A percentile compares a stretch with the other conserved stretches of the same genome.
Evolutionary conservation across 1,139 yeast genomes (phyloP).

Genomic region (Pneumocystis murina): DNA sequence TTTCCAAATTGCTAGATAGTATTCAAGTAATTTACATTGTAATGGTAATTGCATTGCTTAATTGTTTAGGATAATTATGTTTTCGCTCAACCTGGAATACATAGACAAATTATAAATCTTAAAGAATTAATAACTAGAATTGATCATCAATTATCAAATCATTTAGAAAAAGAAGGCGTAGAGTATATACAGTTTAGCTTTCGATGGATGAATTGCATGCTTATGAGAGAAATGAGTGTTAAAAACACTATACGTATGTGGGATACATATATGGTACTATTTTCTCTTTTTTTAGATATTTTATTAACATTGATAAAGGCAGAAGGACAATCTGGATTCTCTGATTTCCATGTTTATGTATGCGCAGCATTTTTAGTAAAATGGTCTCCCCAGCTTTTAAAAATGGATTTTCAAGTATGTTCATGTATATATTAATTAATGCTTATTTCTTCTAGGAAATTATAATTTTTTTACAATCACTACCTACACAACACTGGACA

Average conservation of each 20-base stretch:
- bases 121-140: conserved; percentile 65
- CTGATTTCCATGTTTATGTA: conserved; percentile 87
- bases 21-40: conserved; percentile 25
- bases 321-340: conserved; percentile 71
- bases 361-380: conserved; percentile 94
- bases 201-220: conserved; percentile 96
- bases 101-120: conserved; percentile 73
- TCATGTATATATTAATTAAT: not conserved
- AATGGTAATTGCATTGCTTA: not conserved
- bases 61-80: conserved; percentile 74
- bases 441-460: conserved; percentile 48
- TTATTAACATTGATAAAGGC: conserved; percentile 24
- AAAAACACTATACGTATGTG: conserved; percentile 80
- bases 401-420: conserved; percentile 51
- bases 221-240: conserved; percentile 83
- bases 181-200: conserved; percentile 91
- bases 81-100: conserved; percentile 95
- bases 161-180: conserved; percentile 63
- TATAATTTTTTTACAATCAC: conserved; percentile 71
- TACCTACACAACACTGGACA: conserved; percentile 76
- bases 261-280: conserved; percentile 62
- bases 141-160: conserved; percentile 56
- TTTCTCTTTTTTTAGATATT: not conserved
- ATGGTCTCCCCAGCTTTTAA: conserved; percentile 61
- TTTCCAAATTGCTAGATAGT: conserved; percentile 76